Conservation (phyloP, 345 rosid species). For the Syzygium grande region DNA sequence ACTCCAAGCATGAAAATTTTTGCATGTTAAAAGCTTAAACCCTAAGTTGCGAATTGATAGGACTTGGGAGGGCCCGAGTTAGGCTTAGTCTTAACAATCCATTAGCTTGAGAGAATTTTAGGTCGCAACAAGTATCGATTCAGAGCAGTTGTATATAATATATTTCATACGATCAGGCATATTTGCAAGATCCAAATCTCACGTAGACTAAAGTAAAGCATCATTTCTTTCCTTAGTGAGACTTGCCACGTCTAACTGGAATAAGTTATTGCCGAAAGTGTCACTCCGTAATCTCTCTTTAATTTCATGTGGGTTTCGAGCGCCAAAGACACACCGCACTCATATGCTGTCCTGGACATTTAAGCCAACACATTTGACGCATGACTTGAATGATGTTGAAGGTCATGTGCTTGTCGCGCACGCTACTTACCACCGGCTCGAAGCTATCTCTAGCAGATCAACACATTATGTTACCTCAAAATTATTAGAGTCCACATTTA, state of each 20-base stretch:
- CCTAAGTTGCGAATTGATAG: too few relatives aligned
- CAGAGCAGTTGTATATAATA: too few relatives aligned
- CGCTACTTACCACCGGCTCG: background rate
- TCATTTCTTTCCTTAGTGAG: background rate
- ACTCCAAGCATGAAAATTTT: too few relatives aligned
- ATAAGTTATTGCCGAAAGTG: background rate
- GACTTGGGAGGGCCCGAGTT: too few relatives aligned
- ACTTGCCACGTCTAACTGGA: background rate
- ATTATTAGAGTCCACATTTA: background rate
- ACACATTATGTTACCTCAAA: too few relatives aligned
- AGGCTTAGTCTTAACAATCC: too few relatives aligned
- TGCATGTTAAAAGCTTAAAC: too few relatives aligned
- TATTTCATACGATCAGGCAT: background rate
- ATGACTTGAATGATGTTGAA: background rate
- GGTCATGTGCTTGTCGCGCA: background rate
- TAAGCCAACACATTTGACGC: background rate
- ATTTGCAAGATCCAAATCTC: background rate
- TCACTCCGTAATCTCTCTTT: background rate
- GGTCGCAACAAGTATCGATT: too few relatives aligned
- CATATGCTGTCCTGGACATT: background rate
- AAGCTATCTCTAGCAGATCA: background rate
- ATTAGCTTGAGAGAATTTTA: too few relatives aligned
- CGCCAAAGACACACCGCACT: background rate
- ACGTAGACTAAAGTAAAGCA: background rate
- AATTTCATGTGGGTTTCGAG: background rate